phyloP scores from a whole-genome alignment of 2,329 filamentous ascomycete species.

The Didymella lethalis region DNA sequence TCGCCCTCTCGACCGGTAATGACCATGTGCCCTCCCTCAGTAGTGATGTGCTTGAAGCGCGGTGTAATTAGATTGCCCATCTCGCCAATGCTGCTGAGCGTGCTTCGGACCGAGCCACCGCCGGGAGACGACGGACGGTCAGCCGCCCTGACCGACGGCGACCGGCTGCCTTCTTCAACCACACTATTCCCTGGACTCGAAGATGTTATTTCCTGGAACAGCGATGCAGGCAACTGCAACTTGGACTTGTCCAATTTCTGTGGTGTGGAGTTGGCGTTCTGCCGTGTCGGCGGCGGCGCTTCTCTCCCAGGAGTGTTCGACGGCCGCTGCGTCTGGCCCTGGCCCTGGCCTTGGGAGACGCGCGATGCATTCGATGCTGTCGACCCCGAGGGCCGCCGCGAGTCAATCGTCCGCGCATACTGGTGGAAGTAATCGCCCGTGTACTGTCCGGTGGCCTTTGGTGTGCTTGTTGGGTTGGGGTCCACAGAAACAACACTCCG shows the following conservation, averaged over 20 bases:
- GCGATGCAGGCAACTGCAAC: slow-evolving; percentile 37
- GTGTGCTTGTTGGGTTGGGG: slow-evolving; percentile 54
- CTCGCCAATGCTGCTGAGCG: slow-evolving; percentile 52
- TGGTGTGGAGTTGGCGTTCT: slow-evolving; percentile 3
- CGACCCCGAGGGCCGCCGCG: slow-evolving; percentile 40
- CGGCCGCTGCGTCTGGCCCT: slow-evolving; percentile 13
- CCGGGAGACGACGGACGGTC: slow-evolving; percentile 33
- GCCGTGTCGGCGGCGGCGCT: slow-evolving; percentile 11
- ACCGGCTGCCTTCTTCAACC: slow-evolving; percentile 30
- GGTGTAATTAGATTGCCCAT: slow-evolving; percentile 66
- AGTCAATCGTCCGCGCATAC: slow-evolving; percentile 36
- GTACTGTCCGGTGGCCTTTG: slow-evolving; percentile 26
- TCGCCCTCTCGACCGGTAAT: slow-evolving; percentile 80
- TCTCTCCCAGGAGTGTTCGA: slow-evolving; percentile 17
- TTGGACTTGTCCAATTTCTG: slow-evolving; percentile 21
- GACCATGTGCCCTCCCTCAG: slow-evolving; percentile 79
- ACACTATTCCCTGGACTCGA: slow-evolving; percentile 42
- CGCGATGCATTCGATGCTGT: slow-evolving; percentile 42
- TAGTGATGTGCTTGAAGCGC: slow-evolving; percentile 80
- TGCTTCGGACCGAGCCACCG: slow-evolving; percentile 46
- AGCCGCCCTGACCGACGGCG: slow-evolving; percentile 34
- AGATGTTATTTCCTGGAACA: slow-evolving; percentile 46
- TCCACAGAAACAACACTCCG: slow-evolving; percentile 79
- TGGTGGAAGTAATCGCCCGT: slow-evolving; percentile 50
- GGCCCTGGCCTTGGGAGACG: slow-evolving; percentile 25